These are phyloP conservation scores for Citrus inodora DNA, from an alignment of 345 rosid genomes.

Conservation along the genomic window DNA sequence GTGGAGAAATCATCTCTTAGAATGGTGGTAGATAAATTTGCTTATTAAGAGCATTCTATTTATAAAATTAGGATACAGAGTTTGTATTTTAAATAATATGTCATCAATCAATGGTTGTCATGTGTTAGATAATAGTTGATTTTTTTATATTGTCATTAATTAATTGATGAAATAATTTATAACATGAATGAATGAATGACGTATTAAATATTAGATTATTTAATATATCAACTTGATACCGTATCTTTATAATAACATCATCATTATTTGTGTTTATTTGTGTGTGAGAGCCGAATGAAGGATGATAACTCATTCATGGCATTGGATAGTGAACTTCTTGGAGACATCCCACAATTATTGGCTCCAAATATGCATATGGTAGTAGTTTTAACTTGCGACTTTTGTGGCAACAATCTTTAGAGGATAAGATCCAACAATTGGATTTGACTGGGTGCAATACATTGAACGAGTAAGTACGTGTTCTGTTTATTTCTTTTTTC, in stretches of 20 bases:
- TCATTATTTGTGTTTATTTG: no score
- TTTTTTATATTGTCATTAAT: no score
- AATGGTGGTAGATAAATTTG: background rate
- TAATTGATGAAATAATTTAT: no score
- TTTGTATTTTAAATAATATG: no score
- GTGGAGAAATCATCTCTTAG: background rate
- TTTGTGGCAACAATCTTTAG: background rate
- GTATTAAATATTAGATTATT: no score
- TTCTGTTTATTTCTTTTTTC: background rate
- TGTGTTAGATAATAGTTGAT: no score
- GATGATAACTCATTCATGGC: background rate
- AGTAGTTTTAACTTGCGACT: background rate
- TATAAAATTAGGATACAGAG: no score
- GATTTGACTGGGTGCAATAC: background rate
- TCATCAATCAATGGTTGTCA: no score
- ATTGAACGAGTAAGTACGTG: background rate
- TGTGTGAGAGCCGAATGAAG: background rate
- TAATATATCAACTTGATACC: no score
- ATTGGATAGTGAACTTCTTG: background rate
- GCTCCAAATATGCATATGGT: no score
- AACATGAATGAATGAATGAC: fast-evolving
- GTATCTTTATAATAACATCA: no score
- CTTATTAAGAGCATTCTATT: no score
- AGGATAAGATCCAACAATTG: background rate
- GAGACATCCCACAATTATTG: background rate